Evolutionary conservation across 2,329 filamentous ascomycete species (phyloP).

Genomic region (Xylariaceae sp.): DNA sequence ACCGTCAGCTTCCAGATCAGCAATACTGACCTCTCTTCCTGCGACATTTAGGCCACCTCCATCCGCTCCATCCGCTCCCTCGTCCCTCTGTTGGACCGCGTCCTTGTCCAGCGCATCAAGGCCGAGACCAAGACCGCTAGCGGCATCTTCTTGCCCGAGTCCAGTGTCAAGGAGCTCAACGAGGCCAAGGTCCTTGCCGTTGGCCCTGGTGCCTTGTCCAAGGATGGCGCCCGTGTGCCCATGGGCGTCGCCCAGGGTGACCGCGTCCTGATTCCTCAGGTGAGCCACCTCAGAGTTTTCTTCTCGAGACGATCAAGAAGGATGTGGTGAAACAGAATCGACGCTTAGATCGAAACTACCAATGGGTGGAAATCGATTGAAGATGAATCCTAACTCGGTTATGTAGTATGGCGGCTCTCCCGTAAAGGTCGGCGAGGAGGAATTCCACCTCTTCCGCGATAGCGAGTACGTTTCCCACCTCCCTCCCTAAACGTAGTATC

Average conservation of each 20-base stretch:
- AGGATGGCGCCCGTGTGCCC: constrained; percentile 81
- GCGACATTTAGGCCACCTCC: constrained; percentile 57
- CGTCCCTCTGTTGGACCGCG: constrained; percentile 92
- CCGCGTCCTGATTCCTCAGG: constrained; percentile 92
- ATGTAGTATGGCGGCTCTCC: constrained; percentile 84
- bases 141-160: constrained; percentile 97
- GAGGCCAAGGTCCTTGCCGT: constrained; percentile 96
- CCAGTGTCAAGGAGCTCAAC: constrained; percentile 95
- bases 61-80: constrained; percentile 96
- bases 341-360: not conserved
- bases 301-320: not conserved
- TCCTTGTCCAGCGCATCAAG: constrained; percentile 97
- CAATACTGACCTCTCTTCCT: not conserved
- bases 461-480: constrained; percentile 73
- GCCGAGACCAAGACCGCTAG: constrained; percentile 93
- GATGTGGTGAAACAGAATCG: not conserved
- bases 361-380: not conserved
- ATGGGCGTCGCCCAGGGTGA: constrained; percentile 83
- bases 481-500: constrained; percentile 9
- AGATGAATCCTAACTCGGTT: constrained; percentile 1
- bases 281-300: constrained; percentile 37
- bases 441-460: constrained; percentile 94
- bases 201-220: constrained; percentile 83
- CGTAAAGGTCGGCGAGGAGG: constrained; percentile 96
- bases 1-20: not conserved